Conservation (phyloP, 768 basidiomycete genomes). For the Tricholoma hemisulphureum region DNA sequence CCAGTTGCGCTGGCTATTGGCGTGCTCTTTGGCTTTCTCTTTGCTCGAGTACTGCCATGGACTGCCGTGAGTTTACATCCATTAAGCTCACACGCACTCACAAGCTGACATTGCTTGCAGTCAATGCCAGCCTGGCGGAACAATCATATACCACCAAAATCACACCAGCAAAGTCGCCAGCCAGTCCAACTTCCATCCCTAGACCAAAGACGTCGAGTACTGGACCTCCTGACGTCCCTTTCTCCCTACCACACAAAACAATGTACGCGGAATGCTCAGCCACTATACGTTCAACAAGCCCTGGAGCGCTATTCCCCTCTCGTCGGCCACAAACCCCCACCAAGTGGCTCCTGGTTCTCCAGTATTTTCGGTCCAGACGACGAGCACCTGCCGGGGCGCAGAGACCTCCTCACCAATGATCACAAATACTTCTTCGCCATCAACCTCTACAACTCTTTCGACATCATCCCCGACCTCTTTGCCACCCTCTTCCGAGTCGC, state of each 20-base stretch:
- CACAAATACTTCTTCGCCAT: conserved; percentile 99
- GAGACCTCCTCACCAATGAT: conserved; percentile 46
- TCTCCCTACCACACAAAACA: conserved; percentile 91
- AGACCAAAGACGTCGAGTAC: conserved; percentile 81
- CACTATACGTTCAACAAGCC: conserved; percentile 82
- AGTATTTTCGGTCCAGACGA: conserved; percentile 45
- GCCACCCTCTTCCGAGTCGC: conserved; percentile 93
- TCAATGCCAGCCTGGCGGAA: conserved; percentile 53
- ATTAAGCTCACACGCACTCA: conserved; percentile 4
- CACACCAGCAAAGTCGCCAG: conserved; percentile 55
- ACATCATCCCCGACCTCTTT: conserved; percentile 96
- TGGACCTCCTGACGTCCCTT: conserved; percentile 83
- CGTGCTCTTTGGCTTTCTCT: conserved; percentile 56
- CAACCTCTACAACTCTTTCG: conserved; percentile 99
- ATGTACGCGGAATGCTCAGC: conserved; percentile 83
- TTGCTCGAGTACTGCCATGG: conserved; percentile 53
- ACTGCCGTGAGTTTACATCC: conserved; percentile 28
- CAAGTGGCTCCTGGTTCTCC: conserved; percentile 60
- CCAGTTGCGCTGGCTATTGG: conserved; percentile 60
- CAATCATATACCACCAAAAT: conserved; percentile 48
- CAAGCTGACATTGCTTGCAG: conserved; percentile 13
- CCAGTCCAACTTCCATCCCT: conserved; percentile 74
- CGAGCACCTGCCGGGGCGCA: conserved; percentile 37
- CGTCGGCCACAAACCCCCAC: conserved; percentile 69
- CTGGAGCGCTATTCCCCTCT: conserved; percentile 82